These are phyloP conservation scores for Syncephalastrum contaminatum DNA, from an alignment of 371 early-diverging fungal genomes.

Conservation along the genomic window DNA sequence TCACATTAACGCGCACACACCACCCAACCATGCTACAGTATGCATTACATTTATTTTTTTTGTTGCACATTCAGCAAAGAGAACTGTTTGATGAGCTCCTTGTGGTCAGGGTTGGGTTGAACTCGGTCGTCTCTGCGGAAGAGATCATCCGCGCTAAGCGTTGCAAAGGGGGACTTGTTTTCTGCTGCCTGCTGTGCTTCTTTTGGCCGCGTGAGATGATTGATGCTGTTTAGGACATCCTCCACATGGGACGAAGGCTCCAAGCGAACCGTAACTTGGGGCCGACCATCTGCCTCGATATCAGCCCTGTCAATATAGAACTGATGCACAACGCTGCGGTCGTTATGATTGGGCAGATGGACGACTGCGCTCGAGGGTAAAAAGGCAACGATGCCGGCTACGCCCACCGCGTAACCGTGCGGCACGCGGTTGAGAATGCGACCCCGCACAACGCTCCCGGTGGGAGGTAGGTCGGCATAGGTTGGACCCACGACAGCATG, in stretches of 20 bases:
- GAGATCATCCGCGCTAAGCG: constrained; percentile 3
- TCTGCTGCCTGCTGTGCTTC: constrained; percentile 13
- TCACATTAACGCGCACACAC: no score
- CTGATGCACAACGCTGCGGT: constrained; percentile 25
- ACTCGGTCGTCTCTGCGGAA: constrained; percentile 1
- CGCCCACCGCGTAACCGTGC: constrained; percentile 58
- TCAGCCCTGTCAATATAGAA: constrained; percentile 67
- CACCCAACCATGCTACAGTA: no score
- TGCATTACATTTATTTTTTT: not conserved
- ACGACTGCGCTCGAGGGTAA: constrained; percentile 40
- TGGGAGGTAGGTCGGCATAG: constrained; percentile 29
- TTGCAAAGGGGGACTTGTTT: constrained; percentile 2
- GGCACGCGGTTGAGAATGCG: constrained; percentile 57
- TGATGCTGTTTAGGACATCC: not conserved
- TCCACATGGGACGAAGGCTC: not conserved
- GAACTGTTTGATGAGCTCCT: constrained; percentile 13
- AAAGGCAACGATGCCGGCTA: constrained; percentile 68
- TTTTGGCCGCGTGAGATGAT: constrained; percentile 14
- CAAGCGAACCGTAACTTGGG: constrained; percentile 46
- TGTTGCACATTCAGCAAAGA: constrained; percentile 3
- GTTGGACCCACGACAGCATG: constrained; percentile 33
- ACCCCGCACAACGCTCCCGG: constrained; percentile 57
- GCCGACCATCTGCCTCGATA: constrained; percentile 62
- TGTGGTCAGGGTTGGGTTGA: constrained; percentile 16
- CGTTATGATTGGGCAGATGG: constrained; percentile 21